Evolutionary conservation across 106 monocot genomes (phyloP).

Genomic region (Agapanthus africanus): DNA sequence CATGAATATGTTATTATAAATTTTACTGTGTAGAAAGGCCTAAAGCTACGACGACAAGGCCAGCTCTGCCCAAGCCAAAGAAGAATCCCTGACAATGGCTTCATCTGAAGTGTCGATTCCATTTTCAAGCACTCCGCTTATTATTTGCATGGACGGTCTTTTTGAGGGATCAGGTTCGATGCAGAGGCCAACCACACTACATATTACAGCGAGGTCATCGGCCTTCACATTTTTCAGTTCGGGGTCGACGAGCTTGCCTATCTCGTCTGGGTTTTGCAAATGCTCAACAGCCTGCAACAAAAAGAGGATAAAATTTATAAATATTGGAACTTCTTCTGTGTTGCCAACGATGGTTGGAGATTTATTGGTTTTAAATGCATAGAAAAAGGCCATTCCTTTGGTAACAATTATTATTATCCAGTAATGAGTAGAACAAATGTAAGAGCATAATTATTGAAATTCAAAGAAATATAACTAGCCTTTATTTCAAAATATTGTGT

Average conservation of each 20-base stretch:
- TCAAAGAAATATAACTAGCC: too few relatives aligned
- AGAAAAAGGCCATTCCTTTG: too few relatives aligned
- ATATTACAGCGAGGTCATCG: conserved; percentile 53
- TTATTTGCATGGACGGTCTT: conserved; percentile 86
- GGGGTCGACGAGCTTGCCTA: conserved; percentile 62
- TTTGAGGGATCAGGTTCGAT: conserved; percentile 66
- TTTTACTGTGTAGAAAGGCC: conserved; percentile 3
- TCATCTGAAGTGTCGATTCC: conserved; percentile 70
- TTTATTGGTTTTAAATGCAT: too few relatives aligned
- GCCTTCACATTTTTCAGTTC: conserved; percentile 54
- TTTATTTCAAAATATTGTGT: too few relatives aligned
- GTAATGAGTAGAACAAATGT: too few relatives aligned
- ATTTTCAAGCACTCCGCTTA: conserved; percentile 65
- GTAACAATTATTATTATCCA: too few relatives aligned
- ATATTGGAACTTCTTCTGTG: too few relatives aligned
- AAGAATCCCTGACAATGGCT: conserved; percentile 60
- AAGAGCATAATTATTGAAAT: too few relatives aligned
- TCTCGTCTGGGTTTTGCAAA: conserved; percentile 59
- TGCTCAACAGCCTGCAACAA: conserved; percentile 59
- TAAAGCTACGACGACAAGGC: conserved; percentile 22
- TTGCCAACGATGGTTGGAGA: too few relatives aligned
- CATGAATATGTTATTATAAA: conserved; percentile 1
- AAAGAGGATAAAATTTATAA: too few relatives aligned
- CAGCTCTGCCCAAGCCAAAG: conserved; percentile 55
- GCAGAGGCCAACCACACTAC: conserved; percentile 59